A percentile compares a stretch with the other conserved stretches of the same genome.
These are phyloP conservation scores for Pythium sukuiense DNA, from an alignment of 352 stramenopile species.

Conservation along the genomic window DNA sequence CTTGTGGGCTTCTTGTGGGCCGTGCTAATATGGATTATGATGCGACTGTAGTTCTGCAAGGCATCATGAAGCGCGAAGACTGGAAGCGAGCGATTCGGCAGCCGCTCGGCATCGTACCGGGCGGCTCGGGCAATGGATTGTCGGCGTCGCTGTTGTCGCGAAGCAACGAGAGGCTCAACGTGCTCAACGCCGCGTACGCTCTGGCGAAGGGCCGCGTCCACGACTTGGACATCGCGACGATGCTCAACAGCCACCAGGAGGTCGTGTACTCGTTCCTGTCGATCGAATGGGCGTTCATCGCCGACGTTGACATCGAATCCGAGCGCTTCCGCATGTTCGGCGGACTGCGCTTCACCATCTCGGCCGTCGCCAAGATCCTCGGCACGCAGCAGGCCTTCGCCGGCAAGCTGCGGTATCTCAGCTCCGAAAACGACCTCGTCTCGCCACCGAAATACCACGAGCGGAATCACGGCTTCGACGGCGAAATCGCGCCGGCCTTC, in stretches of 20 bases:
- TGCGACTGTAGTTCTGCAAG: conserved; percentile 59
- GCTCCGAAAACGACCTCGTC: conserved; percentile 23
- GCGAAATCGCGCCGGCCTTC: conserved; percentile 25
- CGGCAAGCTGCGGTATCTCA: conserved; percentile 33
- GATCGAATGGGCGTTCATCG: conserved; percentile 79
- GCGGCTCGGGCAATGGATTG: conserved; percentile 67
- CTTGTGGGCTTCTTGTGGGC: neutral
- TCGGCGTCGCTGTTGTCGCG: conserved; percentile 50
- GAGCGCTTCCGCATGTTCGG: conserved; percentile 50
- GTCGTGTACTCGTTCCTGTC: conserved; percentile 80
- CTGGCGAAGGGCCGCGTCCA: conserved; percentile 64
- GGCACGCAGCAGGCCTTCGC: conserved; percentile 23
- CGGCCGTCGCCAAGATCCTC: conserved; percentile 36
- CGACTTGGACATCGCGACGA: conserved; percentile 65
- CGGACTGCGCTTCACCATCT: conserved; percentile 42
- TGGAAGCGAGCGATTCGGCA: conserved; percentile 40
- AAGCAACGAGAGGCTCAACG: conserved; percentile 45
- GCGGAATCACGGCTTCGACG: conserved; percentile 28
- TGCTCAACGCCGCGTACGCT: conserved; percentile 59
- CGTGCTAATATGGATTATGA: neutral
- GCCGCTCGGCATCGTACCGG: conserved; percentile 42
- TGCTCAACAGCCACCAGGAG: conserved; percentile 44
- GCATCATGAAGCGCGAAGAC: conserved; percentile 54
- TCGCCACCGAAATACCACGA: conserved; percentile 29
- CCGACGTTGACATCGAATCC: conserved; percentile 57